phyloP scores from a whole-genome alignment of 164 flowering plant species.

The Protea cynaroides region DNA sequence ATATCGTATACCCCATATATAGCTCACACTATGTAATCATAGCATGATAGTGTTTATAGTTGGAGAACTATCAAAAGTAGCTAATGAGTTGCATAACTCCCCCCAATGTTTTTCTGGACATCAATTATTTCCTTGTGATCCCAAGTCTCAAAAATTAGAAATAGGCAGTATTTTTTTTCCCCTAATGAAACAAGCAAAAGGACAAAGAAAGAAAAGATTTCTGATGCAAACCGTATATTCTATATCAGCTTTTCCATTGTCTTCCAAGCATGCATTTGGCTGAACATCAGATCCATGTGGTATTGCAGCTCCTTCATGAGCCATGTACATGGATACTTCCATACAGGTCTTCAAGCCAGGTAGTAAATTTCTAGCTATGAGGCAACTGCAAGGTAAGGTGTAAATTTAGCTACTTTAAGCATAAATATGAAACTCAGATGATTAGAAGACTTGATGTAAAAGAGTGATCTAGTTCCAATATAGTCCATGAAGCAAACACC shows the following conservation, averaged over 20 bases:
- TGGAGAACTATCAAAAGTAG: not conserved
- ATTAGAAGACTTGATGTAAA: not conserved
- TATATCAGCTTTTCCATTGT: slow-evolving; percentile 30
- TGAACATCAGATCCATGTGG: slow-evolving; percentile 20
- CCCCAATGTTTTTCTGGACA: not conserved
- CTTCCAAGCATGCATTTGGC: slow-evolving; percentile 44
- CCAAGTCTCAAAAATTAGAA: not conserved
- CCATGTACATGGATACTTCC: slow-evolving; percentile 81
- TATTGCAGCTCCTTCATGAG: slow-evolving; percentile 38
- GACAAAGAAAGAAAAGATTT: not conserved
- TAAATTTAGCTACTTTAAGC: not conserved
- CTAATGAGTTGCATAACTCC: not conserved
- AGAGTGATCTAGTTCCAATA: slow-evolving; percentile 1
- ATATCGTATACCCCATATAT: too few relatives aligned
- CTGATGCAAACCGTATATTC: slow-evolving; percentile 31
- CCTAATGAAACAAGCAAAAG: not conserved
- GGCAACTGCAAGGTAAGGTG: slow-evolving; percentile 60
- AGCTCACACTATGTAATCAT: too few relatives aligned
- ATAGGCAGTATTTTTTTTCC: not conserved
- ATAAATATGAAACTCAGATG: not conserved
- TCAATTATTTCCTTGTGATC: slow-evolving; percentile 3
- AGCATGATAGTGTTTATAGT: not conserved
- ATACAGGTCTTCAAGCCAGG: slow-evolving; percentile 91
- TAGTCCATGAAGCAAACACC: not conserved
- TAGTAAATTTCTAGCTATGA: slow-evolving; percentile 84